A percentile compares a stretch with the other conserved stretches of the same genome.
phyloP scores from a whole-genome alignment of 1,139 yeast genomes.

The Yamadazyma taylorii region DNA sequence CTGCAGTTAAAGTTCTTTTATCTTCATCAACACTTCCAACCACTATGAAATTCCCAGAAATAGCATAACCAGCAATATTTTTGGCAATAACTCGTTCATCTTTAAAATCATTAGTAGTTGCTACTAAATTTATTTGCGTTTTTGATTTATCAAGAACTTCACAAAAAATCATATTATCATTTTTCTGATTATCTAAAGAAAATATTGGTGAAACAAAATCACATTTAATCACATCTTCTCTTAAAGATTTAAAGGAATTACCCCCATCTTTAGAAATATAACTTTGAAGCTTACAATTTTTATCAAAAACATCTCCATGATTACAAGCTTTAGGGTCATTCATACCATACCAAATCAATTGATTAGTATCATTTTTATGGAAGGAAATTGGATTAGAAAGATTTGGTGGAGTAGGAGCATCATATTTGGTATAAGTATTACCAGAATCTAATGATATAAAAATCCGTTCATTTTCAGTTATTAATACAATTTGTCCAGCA shows the following conservation, averaged over 20 bases:
- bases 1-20: slow-evolving; percentile 52
- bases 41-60: slow-evolving; percentile 59
- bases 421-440: slow-evolving; percentile 41
- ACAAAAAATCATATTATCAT: slow-evolving; percentile 63
- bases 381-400: slow-evolving; percentile 48
- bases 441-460: slow-evolving; percentile 72
- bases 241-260: slow-evolving; percentile 52
- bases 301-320: slow-evolving; percentile 32
- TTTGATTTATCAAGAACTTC: slow-evolving; percentile 37
- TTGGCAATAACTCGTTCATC: slow-evolving; percentile 25
- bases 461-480: slow-evolving; percentile 52
- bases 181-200: slow-evolving; percentile 19
- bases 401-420: slow-evolving; percentile 53
- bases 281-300: slow-evolving; percentile 56
- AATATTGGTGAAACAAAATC: slow-evolving; percentile 62
- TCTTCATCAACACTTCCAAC: slow-evolving; percentile 58
- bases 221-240: slow-evolving; percentile 57
- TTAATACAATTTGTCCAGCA: slow-evolving; percentile 63
- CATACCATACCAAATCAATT: slow-evolving; percentile 67
- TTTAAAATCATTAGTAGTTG: slow-evolving; percentile 29
- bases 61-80: slow-evolving; percentile 40
- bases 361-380: slow-evolving; percentile 53
- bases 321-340: slow-evolving; percentile 45
- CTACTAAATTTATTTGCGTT: slow-evolving; percentile 22
- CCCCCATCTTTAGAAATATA: slow-evolving; percentile 67